Evolutionary conservation across 164 flowering plant species (phyloP).

Genomic region (Macadamia integrifolia): DNA sequence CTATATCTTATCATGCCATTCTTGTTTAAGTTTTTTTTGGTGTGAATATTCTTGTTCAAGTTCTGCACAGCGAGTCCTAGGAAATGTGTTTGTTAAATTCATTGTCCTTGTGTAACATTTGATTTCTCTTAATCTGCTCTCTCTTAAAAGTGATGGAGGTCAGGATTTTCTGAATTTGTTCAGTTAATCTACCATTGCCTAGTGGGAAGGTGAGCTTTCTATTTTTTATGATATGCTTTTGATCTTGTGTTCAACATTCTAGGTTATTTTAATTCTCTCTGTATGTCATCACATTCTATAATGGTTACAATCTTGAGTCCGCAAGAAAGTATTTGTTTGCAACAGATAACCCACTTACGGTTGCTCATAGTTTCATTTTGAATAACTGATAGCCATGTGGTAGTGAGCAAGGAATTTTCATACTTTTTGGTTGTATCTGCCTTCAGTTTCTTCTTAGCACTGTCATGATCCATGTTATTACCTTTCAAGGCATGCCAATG

Average conservation of each 20-base stretch:
- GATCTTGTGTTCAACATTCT: background rate
- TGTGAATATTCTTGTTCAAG: no score
- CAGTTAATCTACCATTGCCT: constrained; percentile 66
- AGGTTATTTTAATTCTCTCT: background rate
- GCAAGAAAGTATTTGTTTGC: background rate
- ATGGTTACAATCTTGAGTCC: background rate
- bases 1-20: constrained; percentile 3
- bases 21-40: no score
- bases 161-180: constrained; percentile 41
- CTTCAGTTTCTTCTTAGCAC: background rate
- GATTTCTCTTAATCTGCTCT: background rate
- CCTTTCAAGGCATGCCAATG: no score
- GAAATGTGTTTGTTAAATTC: background rate
- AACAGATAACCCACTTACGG: background rate
- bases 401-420: background rate
- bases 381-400: background rate
- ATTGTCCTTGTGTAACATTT: background rate
- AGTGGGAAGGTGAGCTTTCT: constrained; percentile 36
- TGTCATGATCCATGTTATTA: no score
- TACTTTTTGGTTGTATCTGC: background rate
- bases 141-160: constrained; percentile 38
- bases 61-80: background rate
- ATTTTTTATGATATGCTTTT: background rate
- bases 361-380: background rate
- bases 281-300: background rate